Base-by-base conservation (phyloP, 1,139 yeast genomes). In the Petasospora fabianii region DNA sequence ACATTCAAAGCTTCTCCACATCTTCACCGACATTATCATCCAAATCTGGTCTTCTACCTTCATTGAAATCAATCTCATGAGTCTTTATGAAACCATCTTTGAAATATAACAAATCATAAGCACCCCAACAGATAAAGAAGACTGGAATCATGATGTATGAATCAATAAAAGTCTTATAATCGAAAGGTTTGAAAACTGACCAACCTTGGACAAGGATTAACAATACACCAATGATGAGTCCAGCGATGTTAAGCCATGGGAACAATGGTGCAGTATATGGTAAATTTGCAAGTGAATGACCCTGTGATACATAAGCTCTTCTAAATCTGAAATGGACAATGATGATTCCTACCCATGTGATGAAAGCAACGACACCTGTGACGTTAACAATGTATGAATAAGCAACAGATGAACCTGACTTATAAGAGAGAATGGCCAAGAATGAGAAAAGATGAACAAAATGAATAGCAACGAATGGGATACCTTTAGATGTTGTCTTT, bases 351-450 rank as follows among this genome's bases (percentile, higher is more conserved):
- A 79, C 74, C 88, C 88, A 82, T 5, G 84, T 75, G 46, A 77
- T 73, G 51, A 77, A 68, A 40, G 84, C 84, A 11, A 82, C 72
- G 29, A 77, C 76, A 22, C 84, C 81, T 15, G 84, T 71, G 45
- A 85, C 75, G 59, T 81, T 81, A 49, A 83, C 72, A 48, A 88
- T 75, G 86, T 95, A 88, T 53, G 71, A 64, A 67, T 87, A 88
- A 12, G 88, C 96, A 9, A 71, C 67, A 32, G 69, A 68, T 32
- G 95, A 92, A 30, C 64, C 62, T 32, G 66, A 59, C 26, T 81
- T 72, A 47, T 75, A 68, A 22, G 81, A 85, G 67, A 88, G 69
- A 58, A 79, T 79, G 1, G 88, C 84, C 46, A 75, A 66, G 30
- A 76, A 61, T 36, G 88, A 87, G 50, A 80, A 72, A 2, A 71